Base-by-base conservation (phyloP, 169 alveolate genomes). In the Cryptosporidium parvum region DNA sequence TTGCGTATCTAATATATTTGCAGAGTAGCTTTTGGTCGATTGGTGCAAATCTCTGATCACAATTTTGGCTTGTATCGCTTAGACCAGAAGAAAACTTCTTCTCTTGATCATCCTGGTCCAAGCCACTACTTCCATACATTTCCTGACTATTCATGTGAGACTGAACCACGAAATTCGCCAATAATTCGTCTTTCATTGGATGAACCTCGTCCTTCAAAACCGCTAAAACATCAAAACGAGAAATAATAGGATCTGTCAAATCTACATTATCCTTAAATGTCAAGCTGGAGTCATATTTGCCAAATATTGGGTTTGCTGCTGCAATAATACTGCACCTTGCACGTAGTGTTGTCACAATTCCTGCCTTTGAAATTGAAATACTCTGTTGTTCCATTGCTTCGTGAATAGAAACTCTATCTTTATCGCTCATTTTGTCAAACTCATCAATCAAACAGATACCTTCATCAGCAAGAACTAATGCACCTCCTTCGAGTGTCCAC, bases 301-400 rank as follows among this genome's bases (percentile, higher is more conserved):
- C 99, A 72, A 93, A 94, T 48, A 87, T 94, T 44, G 99, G 99
- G 94, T 99, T 99, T 1, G 99, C 99, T n/a, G 99, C 99, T 3
- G 99, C 99, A 37, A 99, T 97, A 45, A 99, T 99, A 48, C 99
- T 95, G 92, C 99, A 98, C 87, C 99, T 95, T 1, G 99, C 99
- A 92, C 98, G 95, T 62, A 99, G 95, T 14, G 99, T 95, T 29
- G 99, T 96, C 16, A 98, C 99, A 26, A 98, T 97, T 52, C 99
- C 98, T 73, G 99, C 99, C 92, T 98, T 99, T 23, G 99, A 96
- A 75, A 99, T 98, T 42, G 99, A 98, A 69, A 99, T 98, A 86
- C 99, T 94, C 93, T 99, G 99, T 93, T 99, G 99, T 93, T 99
- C 99, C 99, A 99, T 99, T 14, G 99, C 99, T 94, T 99, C 99